Conservation (phyloP, 1,284 basidiomycete species). For the Ceratobasidium papillatum region DNA sequence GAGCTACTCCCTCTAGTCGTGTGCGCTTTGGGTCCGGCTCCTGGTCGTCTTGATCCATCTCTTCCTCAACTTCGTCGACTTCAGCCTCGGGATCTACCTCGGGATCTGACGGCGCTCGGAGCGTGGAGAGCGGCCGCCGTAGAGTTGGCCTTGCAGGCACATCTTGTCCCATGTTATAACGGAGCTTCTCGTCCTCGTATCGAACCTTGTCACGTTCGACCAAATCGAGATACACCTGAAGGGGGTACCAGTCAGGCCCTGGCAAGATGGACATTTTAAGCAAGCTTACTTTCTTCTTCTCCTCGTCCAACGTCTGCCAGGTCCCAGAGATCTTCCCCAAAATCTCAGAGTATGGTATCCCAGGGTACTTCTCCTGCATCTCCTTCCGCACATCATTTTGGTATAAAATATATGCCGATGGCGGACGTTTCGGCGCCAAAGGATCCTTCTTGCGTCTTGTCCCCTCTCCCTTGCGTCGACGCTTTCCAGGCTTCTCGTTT, state of each 20-base stretch:
- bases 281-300: slow-evolving; percentile 73
- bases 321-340: slow-evolving; percentile 74
- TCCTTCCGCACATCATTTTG: slow-evolving; percentile 89
- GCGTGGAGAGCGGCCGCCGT: slow-evolving; percentile 1
- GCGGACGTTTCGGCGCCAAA: slow-evolving; percentile 92
- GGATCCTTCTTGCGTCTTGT: slow-evolving; percentile 70
- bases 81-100: slow-evolving; percentile 43
- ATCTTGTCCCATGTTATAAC: slow-evolving; percentile 50
- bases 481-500: slow-evolving; percentile 20
- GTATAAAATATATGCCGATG: slow-evolving; percentile 94
- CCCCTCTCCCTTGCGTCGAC: slow-evolving; percentile 20
- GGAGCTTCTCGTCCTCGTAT: slow-evolving; percentile 51
- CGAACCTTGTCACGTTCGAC: slow-evolving; percentile 49
- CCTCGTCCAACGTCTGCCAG: slow-evolving; percentile 75
- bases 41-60: slow-evolving; percentile 43
- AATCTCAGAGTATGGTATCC: slow-evolving; percentile 75
- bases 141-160: slow-evolving; percentile 17
- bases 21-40: slow-evolving; percentile 43
- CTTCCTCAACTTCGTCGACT: slow-evolving; percentile 42
- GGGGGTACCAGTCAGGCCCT: slow-evolving; percentile 44
- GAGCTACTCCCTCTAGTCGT: not conserved
- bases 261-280: slow-evolving; percentile 41
- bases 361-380: slow-evolving; percentile 71
- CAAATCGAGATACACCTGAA: slow-evolving; percentile 53
- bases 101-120: slow-evolving; percentile 19